Evolutionary conservation across 148 eudicot genomes (phyloP).

Genomic region (Rhododendron simsii): DNA sequence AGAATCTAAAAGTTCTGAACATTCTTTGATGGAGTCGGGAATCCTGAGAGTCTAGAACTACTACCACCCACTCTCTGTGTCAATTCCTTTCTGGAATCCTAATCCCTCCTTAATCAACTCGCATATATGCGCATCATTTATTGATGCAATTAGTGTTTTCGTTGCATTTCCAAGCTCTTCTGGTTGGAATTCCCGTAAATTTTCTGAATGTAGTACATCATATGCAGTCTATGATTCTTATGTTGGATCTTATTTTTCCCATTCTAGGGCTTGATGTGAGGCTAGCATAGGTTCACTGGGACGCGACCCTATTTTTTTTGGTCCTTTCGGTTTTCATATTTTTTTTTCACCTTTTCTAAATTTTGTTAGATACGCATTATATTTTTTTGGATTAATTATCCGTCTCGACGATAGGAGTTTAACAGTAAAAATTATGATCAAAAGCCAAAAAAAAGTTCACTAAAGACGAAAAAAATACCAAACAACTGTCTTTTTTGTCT

Average conservation of each 20-base stretch:
- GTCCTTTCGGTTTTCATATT: not conserved
- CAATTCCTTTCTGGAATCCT: not conserved
- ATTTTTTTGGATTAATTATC: not conserved
- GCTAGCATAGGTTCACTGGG: no score
- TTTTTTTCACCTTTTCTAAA: no score
- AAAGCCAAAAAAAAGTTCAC: no score
- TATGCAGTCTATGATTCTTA: not conserved
- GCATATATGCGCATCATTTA: not conserved
- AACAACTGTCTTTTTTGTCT: no score
- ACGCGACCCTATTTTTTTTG: no score
- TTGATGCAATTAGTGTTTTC: not conserved
- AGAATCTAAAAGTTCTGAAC: not conserved
- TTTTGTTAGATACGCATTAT: no score
- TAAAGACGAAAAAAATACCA: not conserved
- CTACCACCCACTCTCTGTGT: not conserved
- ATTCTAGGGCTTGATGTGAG: not conserved
- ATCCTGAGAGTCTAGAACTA: not conserved
- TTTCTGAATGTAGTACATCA: not conserved
- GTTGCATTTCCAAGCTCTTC: not conserved
- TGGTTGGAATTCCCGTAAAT: not conserved
- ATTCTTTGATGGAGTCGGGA: not conserved
- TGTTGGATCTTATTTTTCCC: not conserved
- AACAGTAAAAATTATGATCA: not conserved
- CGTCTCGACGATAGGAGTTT: not conserved
- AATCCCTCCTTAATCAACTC: not conserved